Percentiles rank a stretch among this genome's conserved stretches.
Evolutionary conservation across 2,329 filamentous ascomycete genomes (phyloP).

Genomic region (Trichoderma endophyticum): DNA sequence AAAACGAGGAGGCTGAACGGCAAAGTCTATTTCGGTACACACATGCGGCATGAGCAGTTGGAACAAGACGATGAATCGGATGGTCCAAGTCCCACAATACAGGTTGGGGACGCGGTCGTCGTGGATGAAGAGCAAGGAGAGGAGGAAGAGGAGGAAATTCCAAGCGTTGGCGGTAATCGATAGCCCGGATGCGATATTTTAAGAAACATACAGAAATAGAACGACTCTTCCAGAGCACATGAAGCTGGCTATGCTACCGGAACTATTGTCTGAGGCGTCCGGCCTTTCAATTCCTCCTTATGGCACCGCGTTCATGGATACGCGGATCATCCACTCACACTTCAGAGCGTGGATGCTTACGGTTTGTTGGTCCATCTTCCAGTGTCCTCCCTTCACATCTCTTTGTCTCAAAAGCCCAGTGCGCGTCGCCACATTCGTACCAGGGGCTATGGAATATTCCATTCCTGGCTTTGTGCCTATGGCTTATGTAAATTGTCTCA

Average conservation of each 20-base stretch:
- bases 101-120: constrained; percentile 47
- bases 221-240: neutral
- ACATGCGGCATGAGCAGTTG: constrained; percentile 56
- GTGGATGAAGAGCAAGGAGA: neutral
- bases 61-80: constrained; percentile 18
- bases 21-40: constrained; percentile 85
- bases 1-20: constrained; percentile 82
- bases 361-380: neutral
- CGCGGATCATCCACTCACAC: neutral
- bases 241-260: neutral
- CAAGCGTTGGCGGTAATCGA: neutral
- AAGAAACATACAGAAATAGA: neutral
- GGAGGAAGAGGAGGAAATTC: neutral
- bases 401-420: neutral
- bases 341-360: neutral
- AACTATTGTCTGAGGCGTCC: neutral
- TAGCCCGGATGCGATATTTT: neutral
- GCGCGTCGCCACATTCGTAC: neutral
- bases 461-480: neutral
- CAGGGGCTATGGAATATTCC: constrained; percentile 2
- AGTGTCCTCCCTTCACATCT: neutral
- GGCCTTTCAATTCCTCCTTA: neutral
- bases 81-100: constrained; percentile 40
- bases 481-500: constrained; percentile 7
- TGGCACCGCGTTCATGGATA: neutral